Percentiles rank a stretch among this genome's conserved stretches.
Conservation (phyloP, 805 yeast species). For the Lipomyces yamadae region DNA sequence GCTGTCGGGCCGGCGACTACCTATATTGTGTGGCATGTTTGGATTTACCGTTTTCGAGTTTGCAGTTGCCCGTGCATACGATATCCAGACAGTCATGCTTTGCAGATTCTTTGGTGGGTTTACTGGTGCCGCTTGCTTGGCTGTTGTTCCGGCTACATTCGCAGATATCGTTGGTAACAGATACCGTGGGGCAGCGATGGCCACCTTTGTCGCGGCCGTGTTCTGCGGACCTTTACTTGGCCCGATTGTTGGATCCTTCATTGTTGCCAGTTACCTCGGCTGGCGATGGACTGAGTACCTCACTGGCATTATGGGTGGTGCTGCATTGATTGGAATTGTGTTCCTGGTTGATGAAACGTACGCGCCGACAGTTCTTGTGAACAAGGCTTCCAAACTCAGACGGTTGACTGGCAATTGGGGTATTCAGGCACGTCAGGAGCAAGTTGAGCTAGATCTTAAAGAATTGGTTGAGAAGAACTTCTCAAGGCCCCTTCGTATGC, state of each 20-base stretch:
- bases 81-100: conserved; percentile 74
- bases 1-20: conserved; percentile 58
- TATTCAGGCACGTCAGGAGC: conserved; percentile 77
- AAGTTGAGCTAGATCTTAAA: conserved; percentile 57
- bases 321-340: conserved; percentile 49
- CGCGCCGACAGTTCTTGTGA: conserved; percentile 65
- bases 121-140: conserved; percentile 83
- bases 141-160: conserved; percentile 84
- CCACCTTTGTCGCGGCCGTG: conserved; percentile 71
- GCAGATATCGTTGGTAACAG: conserved; percentile 75
- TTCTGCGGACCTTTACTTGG: conserved; percentile 82
- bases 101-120: conserved; percentile 82
- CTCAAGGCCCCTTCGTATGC: conserved; percentile 70
- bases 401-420: conserved; percentile 80
- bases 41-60: conserved; percentile 65
- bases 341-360: conserved; percentile 70
- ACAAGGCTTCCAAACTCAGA: conserved; percentile 67
- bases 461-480: conserved; percentile 68
- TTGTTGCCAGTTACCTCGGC: conserved; percentile 62
- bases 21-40: conserved; percentile 61
- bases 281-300: conserved; percentile 87
- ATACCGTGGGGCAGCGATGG: conserved; percentile 75
- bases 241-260: conserved; percentile 77
- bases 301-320: conserved; percentile 63
- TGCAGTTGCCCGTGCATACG: conserved; percentile 78